Base-by-base conservation (phyloP, 164 flowering plant genomes). In the Vitis rotundifolia region DNA sequence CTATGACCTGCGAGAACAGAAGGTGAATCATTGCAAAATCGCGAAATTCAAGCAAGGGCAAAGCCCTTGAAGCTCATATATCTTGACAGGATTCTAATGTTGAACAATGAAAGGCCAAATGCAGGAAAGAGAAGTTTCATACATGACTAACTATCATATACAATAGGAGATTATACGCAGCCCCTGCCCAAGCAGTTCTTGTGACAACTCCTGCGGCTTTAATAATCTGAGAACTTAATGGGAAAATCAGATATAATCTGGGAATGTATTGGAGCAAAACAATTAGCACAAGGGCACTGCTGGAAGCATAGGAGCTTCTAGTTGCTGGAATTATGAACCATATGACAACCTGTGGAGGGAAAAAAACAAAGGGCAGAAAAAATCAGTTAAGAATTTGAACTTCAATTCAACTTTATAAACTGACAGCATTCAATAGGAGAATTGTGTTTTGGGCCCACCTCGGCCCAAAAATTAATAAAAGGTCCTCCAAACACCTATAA, bases 131-230 rank as follows among this genome's bases (percentile, higher is more conserved):
- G n/a, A 53, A 8, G 5, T 31, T 55, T 49, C 70, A 64, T 88
- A 96, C 99, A 87, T 96, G 98, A 72, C 98, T 96, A 16, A 97
- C 99, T 67, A 96, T 65, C 91, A 96, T 89, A 82, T 93, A 96
- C 14, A 90, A 81, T 22, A 96, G 66, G 67, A 96, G 90, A 87
- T 93, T 96, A 72, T 93, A 96, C 15, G 92, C 98, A 76, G 98
- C 99, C 31, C 99, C 99, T n/a, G 97, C 98, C 99, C 99, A 96
- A 65, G 98, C 97, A 73, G 97, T 96, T 74, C 88, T 91, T 50
- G 97, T 86, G 71, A 92, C 94, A 18, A 96, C 85, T 80, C 98
- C 98, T 61, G 91, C 88, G 22, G 98, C 91, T 83, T 96, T 96
- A 73, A 92, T 86, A 63, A 96, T 90, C 79, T 92, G 83, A 75